Conservation (phyloP, 495 filamentous ascomycete genomes). For the Trypethelium eluteriae region DNA sequence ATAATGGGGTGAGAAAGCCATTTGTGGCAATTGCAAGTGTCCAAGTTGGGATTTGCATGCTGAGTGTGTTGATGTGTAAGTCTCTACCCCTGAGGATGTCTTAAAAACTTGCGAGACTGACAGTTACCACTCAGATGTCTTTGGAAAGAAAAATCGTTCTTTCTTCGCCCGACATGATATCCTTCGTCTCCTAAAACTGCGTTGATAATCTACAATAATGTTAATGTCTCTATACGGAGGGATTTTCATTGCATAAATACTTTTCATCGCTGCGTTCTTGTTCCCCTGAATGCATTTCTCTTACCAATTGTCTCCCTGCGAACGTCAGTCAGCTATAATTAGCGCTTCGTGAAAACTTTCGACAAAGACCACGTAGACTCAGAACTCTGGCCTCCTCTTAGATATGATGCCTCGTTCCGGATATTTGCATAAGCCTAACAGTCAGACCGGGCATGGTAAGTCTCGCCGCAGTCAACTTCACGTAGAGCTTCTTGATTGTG, state of each 20-base stretch:
- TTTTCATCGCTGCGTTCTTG: neutral
- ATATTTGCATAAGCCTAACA: too few relatives aligned
- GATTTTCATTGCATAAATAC: neutral
- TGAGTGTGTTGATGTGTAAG: conserved; percentile 76
- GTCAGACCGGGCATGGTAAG: too few relatives aligned
- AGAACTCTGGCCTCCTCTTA: too few relatives aligned
- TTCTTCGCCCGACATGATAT: conserved; percentile 67
- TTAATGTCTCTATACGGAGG: neutral
- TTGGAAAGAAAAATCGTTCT: conserved; percentile 67
- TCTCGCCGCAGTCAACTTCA: too few relatives aligned
- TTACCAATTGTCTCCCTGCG: too few relatives aligned
- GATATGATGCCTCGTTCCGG: too few relatives aligned
- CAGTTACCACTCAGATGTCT: conserved; percentile 52
- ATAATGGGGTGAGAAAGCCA: conserved; percentile 47
- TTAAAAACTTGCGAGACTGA: neutral
- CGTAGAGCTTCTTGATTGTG: too few relatives aligned
- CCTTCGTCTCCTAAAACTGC: conserved; percentile 43
- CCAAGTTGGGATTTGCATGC: conserved; percentile 64
- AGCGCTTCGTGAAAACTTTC: too few relatives aligned
- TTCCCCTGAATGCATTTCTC: too few relatives aligned
- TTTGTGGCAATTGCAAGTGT: conserved; percentile 69
- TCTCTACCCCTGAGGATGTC: conserved; percentile 20
- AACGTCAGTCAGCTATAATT: too few relatives aligned
- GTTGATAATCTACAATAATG: conserved; percentile 12
- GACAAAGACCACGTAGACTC: too few relatives aligned